These are phyloP conservation scores for Pichia sp. DNA, from an alignment of 1,139 yeast genomes.

Conservation along the genomic window DNA sequence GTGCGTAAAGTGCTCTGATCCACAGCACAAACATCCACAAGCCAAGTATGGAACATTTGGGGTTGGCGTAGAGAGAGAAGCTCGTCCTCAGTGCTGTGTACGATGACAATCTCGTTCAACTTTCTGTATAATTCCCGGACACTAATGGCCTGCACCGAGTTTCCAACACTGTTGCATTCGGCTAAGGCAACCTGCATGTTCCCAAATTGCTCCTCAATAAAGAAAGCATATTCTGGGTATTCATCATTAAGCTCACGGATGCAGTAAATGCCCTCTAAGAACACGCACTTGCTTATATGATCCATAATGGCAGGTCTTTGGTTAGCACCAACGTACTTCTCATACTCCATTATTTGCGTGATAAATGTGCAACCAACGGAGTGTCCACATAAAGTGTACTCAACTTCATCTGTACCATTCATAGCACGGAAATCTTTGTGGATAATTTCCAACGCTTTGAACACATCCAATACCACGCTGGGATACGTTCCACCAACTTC, in stretches of 20 bases:
- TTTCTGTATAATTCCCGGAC: too few species aligned
- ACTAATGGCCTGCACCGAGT: neutral
- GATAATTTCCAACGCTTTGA: constrained; percentile 35
- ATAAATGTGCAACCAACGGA: constrained; percentile 76
- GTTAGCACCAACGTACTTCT: neutral
- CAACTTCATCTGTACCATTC: neutral
- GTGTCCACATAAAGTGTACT: constrained; percentile 54
- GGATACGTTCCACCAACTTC: constrained; percentile 48
- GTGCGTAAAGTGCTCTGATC: neutral
- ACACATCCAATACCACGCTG: constrained; percentile 50
- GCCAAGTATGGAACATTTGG: constrained; percentile 19
- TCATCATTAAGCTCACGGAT: constrained; percentile 34
- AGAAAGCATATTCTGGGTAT: constrained; percentile 36
- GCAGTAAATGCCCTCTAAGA: constrained; percentile 49
- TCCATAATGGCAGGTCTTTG: constrained; percentile 8
- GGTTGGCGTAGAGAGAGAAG: constrained; percentile 29
- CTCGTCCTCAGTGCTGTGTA: constrained; percentile 34
- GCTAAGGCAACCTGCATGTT: constrained; percentile 17
- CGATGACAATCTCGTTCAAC: constrained; percentile 17
- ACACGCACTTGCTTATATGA: constrained; percentile 23
- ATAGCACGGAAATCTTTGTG: constrained; percentile 14
- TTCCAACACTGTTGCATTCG: constrained; percentile 15
- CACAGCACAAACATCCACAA: neutral
- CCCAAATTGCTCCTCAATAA: constrained; percentile 39
- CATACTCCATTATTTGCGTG: constrained; percentile 43